phyloP scores from a whole-genome alignment of 1,284 basidiomycete species.

The Cystobasidium slooffiae region DNA sequence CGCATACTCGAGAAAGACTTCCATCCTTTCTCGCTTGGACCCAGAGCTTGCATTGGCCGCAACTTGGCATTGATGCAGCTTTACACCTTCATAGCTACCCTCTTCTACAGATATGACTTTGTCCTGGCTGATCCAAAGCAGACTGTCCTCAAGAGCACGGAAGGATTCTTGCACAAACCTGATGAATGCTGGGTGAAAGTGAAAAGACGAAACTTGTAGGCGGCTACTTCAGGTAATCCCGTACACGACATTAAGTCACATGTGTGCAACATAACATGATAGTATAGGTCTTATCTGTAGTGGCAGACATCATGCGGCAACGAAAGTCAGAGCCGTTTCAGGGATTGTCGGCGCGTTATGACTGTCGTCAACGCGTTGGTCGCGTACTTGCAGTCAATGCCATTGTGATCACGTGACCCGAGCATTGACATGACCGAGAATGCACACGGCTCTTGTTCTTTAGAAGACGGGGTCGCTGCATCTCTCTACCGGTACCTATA shows the following conservation, averaged over 20 bases:
- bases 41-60: slow-evolving; percentile 55
- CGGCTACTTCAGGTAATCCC: no score
- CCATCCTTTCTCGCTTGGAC: slow-evolving; percentile 65
- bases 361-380: no score
- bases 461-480: no score
- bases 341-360: no score
- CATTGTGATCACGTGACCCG: no score
- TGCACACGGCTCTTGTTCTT: no score
- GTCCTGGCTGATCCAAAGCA: slow-evolving; percentile 45
- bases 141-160: slow-evolving; percentile 67
- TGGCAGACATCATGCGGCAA: not conserved
- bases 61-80: slow-evolving; percentile 68
- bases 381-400: no score
- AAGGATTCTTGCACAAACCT: slow-evolving; percentile 67
- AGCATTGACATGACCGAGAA: no score
- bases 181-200: slow-evolving; percentile 19
- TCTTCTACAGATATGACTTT: slow-evolving; percentile 68
- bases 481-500: not conserved
- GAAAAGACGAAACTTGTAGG: not conserved
- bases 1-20: slow-evolving; percentile 69
- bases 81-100: slow-evolving; percentile 71
- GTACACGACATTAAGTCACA: not conserved
- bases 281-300: not conserved
- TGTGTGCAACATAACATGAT: not conserved
- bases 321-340: no score